Evolutionary conservation across 2,329 filamentous ascomycete genomes (phyloP).

Genomic region (Raffaelea arxii): DNA sequence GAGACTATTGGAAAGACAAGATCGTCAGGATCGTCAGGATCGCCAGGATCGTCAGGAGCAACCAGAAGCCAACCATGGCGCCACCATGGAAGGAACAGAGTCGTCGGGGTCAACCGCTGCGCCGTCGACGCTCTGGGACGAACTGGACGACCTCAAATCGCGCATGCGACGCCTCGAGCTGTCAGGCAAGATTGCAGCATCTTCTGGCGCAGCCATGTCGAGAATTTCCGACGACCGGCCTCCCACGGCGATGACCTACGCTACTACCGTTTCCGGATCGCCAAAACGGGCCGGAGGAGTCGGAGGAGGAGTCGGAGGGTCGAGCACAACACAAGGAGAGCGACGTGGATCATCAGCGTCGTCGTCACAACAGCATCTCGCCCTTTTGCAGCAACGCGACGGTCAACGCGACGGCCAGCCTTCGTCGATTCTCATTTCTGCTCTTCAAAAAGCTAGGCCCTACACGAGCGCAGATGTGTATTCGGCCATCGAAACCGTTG

Average conservation of each 20-base stretch:
- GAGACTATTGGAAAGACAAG: too few relatives aligned
- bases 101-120: conserved; percentile 83
- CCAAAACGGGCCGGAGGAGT: conserved; percentile 51
- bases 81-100: conserved; percentile 59
- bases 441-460: conserved; percentile 67
- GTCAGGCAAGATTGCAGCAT: conserved; percentile 76
- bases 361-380: conserved; percentile 5
- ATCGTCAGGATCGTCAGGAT: too few relatives aligned
- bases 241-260: conserved; percentile 79
- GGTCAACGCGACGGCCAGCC: too few relatives aligned
- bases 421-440: conserved; percentile 61
- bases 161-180: conserved; percentile 84
- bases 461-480: conserved; percentile 64
- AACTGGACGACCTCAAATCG: conserved; percentile 89
- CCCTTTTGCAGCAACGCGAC: conserved; percentile 35
- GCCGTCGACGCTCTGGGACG: conserved; percentile 93
- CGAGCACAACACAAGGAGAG: conserved; percentile 16
- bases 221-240: conserved; percentile 71
- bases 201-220: conserved; percentile 70
- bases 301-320: conserved; percentile 7
- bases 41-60: too few relatives aligned
- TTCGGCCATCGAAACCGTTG: conserved; percentile 68
- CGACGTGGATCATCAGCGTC: too few relatives aligned
- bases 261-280: conserved; percentile 83
- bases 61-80: too few relatives aligned